Conservation (phyloP, 805 yeast genomes). For the Candida berthetii region DNA sequence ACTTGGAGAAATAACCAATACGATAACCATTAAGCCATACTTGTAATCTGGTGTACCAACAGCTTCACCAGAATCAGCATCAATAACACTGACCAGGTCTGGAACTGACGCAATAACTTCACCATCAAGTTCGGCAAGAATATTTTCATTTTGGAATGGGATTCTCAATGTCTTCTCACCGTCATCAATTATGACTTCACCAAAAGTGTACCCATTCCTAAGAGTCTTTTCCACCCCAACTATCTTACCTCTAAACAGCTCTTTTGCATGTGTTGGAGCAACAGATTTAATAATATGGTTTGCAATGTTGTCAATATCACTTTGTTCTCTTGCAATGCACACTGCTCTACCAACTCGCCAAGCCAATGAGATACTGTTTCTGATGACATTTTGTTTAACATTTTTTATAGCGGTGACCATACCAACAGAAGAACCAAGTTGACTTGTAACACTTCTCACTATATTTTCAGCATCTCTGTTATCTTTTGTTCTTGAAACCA, state of each 20-base stretch:
- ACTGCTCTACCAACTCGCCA: constrained; percentile 46
- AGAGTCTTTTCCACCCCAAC: constrained; percentile 34
- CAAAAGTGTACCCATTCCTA: constrained; percentile 37
- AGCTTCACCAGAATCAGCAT: constrained; percentile 40
- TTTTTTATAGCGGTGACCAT: constrained; percentile 27
- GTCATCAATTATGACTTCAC: constrained; percentile 31
- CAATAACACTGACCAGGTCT: constrained; percentile 36
- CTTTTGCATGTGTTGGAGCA: constrained; percentile 22
- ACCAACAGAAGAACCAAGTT: constrained; percentile 35
- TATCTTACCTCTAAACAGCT: constrained; percentile 36
- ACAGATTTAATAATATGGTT: constrained; percentile 29
- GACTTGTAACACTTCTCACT: constrained; percentile 35
- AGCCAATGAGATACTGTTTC: constrained; percentile 31
- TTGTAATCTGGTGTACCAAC: constrained; percentile 43
- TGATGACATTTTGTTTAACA: constrained; percentile 18
- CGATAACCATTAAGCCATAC: constrained; percentile 37
- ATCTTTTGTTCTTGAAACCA: constrained; percentile 25
- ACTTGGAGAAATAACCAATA: constrained; percentile 31
- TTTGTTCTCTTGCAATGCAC: constrained; percentile 27
- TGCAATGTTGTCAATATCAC: constrained; percentile 30
- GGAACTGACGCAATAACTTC: constrained; percentile 36
- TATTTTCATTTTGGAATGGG: constrained; percentile 45
- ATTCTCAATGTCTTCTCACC: constrained; percentile 21
- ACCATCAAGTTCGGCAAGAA: constrained; percentile 25
- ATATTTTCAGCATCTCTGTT: constrained; percentile 29